These are phyloP conservation scores for Condylostoma magnum DNA, from an alignment of 169 alveolate genomes.

Conservation along the genomic window DNA sequence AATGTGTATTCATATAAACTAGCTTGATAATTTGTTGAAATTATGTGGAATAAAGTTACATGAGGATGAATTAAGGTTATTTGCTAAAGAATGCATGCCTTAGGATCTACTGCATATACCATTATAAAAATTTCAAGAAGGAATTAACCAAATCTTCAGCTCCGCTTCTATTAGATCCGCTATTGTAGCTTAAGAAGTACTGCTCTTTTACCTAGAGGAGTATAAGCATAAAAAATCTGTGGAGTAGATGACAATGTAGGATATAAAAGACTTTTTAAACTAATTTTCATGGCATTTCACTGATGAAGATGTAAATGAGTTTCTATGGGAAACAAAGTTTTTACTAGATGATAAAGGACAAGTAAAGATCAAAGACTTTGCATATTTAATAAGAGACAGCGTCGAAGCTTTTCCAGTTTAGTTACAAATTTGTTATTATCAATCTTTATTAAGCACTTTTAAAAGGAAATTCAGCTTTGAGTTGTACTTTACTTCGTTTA, in stretches of 20 bases:
- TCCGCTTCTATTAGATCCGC: background rate
- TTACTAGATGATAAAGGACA: slow-evolving; percentile 10
- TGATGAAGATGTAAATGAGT: slow-evolving; percentile 19
- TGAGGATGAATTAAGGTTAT: slow-evolving; percentile 25
- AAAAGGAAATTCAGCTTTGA: background rate
- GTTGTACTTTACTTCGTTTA: background rate
- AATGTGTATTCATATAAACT: background rate
- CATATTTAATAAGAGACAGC: background rate
- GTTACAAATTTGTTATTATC: too few relatives aligned
- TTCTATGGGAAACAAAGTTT: slow-evolving; percentile 28
- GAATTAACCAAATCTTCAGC: background rate
- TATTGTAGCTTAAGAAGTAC: slow-evolving; percentile 1
- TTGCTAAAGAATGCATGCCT: slow-evolving; percentile 27
- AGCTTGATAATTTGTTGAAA: background rate
- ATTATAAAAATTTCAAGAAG: background rate
- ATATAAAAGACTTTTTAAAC: slow-evolving; percentile 13
- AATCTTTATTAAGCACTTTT: too few relatives aligned
- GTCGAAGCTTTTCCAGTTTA: slow-evolving; percentile 14
- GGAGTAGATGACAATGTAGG: background rate
- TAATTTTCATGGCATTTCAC: slow-evolving; percentile 24
- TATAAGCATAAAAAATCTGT: background rate
- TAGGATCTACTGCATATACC: background rate
- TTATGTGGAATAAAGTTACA: slow-evolving; percentile 11
- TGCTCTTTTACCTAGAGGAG: background rate
- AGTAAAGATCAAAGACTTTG: background rate